Evolutionary conservation across 352 stramenopile species (phyloP).

Genomic region (Poterioochromonas sp.): DNA sequence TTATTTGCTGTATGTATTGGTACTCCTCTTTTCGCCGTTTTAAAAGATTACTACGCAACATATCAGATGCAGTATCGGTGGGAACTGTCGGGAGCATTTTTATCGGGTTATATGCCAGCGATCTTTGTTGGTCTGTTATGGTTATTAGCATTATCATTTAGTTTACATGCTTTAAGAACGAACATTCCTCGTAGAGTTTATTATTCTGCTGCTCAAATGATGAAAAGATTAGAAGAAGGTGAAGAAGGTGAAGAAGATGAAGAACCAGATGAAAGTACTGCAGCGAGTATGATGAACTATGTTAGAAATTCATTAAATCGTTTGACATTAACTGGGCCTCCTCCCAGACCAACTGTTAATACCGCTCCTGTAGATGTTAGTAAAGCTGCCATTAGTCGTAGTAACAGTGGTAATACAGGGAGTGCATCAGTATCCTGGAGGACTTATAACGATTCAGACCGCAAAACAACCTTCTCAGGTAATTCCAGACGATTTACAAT

Average conservation of each 20-base stretch:
- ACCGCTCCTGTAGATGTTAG: too few species aligned
- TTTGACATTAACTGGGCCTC: not conserved
- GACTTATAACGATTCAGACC: not conserved
- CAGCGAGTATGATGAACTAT: not conserved
- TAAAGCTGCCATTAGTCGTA: not conserved
- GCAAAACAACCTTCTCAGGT: not conserved
- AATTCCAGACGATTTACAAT: not conserved
- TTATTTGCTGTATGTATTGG: not conserved
- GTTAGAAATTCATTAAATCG: not conserved
- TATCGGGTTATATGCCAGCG: not conserved
- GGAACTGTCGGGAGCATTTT: not conserved
- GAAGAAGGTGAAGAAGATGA: too few species aligned
- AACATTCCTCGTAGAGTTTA: not conserved
- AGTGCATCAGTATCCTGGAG: too few species aligned
- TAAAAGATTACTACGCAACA: conserved; percentile 7
- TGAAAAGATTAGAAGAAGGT: too few species aligned
- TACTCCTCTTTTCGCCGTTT: not conserved
- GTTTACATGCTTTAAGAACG: not conserved
- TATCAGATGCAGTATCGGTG: not conserved
- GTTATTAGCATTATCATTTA: not conserved
- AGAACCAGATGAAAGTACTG: not conserved
- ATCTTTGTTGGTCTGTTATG: not conserved
- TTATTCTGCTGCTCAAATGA: not conserved
- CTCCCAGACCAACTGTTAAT: too few species aligned
- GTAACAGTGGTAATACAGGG: not conserved